Percentiles rank a stretch among this genome's conserved stretches.
Evolutionary conservation across 2,329 filamentous ascomycete species (phyloP).

Genomic region (Cryphonectria parasitica): DNA sequence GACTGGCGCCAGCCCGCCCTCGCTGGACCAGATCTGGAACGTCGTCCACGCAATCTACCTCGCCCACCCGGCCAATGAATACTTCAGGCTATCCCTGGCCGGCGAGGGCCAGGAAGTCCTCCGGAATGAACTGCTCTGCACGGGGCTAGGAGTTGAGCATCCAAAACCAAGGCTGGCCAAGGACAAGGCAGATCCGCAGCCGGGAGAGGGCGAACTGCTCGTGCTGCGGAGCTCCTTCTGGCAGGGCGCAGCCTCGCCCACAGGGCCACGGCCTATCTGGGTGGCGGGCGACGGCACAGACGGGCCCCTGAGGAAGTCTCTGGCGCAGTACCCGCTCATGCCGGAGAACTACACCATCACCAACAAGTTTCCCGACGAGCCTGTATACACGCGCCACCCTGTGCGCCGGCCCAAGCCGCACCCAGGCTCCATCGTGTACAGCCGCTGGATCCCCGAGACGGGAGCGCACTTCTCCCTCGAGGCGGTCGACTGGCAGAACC

Average conservation of each 20-base stretch:
- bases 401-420: conserved; percentile 69
- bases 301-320: conserved; percentile 36
- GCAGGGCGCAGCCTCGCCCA: conserved; percentile 33
- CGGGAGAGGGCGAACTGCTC: conserved; percentile 43
- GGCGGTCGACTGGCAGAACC: conserved; percentile 65
- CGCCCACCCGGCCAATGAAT: conserved; percentile 47
- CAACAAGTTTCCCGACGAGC: conserved; percentile 49
- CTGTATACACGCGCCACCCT: conserved; percentile 57
- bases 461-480: conserved; percentile 75
- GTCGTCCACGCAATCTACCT: conserved; percentile 50
- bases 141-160: conserved; percentile 33
- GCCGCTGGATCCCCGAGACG: conserved; percentile 73
- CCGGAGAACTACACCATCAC: conserved; percentile 50
- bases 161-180: conserved; percentile 41
- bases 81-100: conserved; percentile 46
- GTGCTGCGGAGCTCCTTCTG: conserved; percentile 48
- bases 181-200: conserved; percentile 26
- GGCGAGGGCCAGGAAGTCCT: conserved; percentile 43
- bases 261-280: conserved; percentile 46
- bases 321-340: conserved; percentile 44
- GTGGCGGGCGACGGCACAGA: conserved; percentile 39
- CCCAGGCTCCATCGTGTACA: conserved; percentile 71
- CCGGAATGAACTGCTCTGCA: conserved; percentile 28
- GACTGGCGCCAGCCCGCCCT: conserved; percentile 41
- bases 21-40: conserved; percentile 51